Base-by-base conservation (phyloP, 2,329 filamentous ascomycete genomes). In the Neopestalotiopsis clavispora region DNA sequence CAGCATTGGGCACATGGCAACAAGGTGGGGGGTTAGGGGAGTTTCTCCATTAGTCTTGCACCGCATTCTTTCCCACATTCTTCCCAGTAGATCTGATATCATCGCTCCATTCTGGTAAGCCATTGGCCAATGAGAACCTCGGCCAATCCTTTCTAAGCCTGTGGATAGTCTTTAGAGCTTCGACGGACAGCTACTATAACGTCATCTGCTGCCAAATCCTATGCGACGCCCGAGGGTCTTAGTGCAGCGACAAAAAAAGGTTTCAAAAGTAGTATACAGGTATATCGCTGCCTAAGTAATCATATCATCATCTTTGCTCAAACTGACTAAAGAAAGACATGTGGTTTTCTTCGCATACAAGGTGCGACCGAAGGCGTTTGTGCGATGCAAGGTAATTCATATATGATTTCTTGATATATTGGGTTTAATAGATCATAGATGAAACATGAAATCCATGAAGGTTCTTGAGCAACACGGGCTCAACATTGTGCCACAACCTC, bases 81-180 rank as follows among this genome's bases (percentile, higher is more conserved):
- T 23, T 62, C 20, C 60, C 20, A 14, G 34, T 1, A 38, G 34
- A 38, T 38, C 34, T 38, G 34, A 38, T 38, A 38, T 38, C 38
- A 12, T 23, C 13, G 34, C 34, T 10, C 34, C 34, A 17, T 28
- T 6, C 7, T 23, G 17, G 17, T n/a, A 20, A 34, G 64, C 45
- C 30, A 72, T 71, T 71, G 72, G 17, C 71, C 72, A 74, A 74
- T 74, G 34, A 72, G 67, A 62, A 70, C 69, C 71, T 68, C 56
- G 20, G 38, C 12, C 64, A 38, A 5, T 17, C 30, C 14, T 28
- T 17, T 34, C n/a, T 10, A 45, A 13, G 52, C 32, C 10, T 38
- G 34, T 38, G 10, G 10, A 38, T 38, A 10, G 34, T 38, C 34
- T 32, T 58, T 57, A 40, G 45, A 58, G 64, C 49, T 66, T 38